Percentiles rank a stretch among this genome's conserved stretches.
phyloP scores from a whole-genome alignment of 2,329 filamentous ascomycete genomes.

The Corynespora cassiicola region DNA sequence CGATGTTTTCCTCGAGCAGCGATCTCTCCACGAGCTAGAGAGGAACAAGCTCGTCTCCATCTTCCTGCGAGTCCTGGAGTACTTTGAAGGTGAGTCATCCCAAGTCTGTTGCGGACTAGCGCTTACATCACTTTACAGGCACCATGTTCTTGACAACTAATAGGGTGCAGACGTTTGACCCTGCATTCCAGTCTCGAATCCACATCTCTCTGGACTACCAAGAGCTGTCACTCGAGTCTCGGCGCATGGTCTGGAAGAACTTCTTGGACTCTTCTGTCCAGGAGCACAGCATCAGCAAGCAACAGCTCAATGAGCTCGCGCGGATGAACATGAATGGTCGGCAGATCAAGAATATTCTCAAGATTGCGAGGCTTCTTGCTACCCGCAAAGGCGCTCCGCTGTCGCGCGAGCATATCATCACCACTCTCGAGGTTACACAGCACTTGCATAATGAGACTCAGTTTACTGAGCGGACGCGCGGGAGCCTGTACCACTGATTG shows the following conservation, averaged over 20 bases:
- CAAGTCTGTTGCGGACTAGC: background rate
- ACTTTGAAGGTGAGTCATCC: conserved; percentile 42
- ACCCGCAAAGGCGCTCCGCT: conserved; percentile 25
- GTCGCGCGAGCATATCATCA: conserved; percentile 38
- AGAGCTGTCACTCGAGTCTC: conserved; percentile 46
- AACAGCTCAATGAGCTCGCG: conserved; percentile 40
- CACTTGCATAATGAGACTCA: conserved; percentile 47
- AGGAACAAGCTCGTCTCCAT: conserved; percentile 36
- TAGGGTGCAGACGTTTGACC: conserved; percentile 52
- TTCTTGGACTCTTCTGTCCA: conserved; percentile 44
- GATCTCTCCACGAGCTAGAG: conserved; percentile 32
- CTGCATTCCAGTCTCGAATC: conserved; percentile 56
- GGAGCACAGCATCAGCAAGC: conserved; percentile 39
- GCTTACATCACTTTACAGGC: conserved; percentile 17
- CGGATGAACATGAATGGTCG: conserved; percentile 48
- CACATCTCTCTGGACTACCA: conserved; percentile 53
- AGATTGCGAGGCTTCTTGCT: conserved; percentile 46
- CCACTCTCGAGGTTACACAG: conserved; percentile 47
- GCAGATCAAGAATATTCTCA: conserved; percentile 53
- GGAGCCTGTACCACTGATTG: conserved; percentile 38
- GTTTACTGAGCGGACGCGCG: conserved; percentile 33
- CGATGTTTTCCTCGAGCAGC: conserved; percentile 42
- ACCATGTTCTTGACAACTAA: conserved; percentile 48
- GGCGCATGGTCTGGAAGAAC: conserved; percentile 54
- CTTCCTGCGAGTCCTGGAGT: conserved; percentile 49